A percentile compares a stretch with the other conserved stretches of the same genome.
Conservation (phyloP, 768 basidiomycete genomes). For the Russula lepida region DNA sequence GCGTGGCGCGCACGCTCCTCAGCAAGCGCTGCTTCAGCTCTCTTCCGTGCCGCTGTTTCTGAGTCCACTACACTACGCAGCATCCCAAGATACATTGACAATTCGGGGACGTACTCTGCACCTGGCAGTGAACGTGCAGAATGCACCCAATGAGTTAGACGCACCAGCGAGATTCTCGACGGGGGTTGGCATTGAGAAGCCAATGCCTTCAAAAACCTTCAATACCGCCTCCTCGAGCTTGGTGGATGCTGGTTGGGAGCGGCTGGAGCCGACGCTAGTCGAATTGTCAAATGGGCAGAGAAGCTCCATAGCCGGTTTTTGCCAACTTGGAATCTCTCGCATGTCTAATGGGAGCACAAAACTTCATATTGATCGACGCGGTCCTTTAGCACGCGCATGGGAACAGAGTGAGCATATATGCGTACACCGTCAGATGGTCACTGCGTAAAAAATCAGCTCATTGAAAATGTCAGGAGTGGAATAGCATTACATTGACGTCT, state of each 20-base stretch:
- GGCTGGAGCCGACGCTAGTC: background rate
- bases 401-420: background rate
- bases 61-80: background rate
- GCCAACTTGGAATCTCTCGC: background rate
- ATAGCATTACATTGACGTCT: conserved; percentile 1
- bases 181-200: background rate
- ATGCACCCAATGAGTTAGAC: background rate
- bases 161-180: background rate
- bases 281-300: background rate
- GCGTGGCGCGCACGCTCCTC: conserved; percentile 11
- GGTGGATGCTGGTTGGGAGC: background rate
- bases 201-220: background rate
- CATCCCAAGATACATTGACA: background rate
- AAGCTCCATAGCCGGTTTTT: background rate
- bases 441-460: conserved; percentile 1
- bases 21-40: conserved; percentile 7
- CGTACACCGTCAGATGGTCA: conserved; percentile 7
- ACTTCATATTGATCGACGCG: background rate
- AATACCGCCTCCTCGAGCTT: conserved; percentile 3
- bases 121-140: background rate
- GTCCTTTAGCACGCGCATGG: background rate
- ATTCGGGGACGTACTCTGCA: background rate
- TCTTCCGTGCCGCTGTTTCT: background rate
- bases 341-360: background rate
- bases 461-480: background rate